Base-by-base conservation (phyloP, 805 yeast genomes). In the Deakozyma indianensis region DNA sequence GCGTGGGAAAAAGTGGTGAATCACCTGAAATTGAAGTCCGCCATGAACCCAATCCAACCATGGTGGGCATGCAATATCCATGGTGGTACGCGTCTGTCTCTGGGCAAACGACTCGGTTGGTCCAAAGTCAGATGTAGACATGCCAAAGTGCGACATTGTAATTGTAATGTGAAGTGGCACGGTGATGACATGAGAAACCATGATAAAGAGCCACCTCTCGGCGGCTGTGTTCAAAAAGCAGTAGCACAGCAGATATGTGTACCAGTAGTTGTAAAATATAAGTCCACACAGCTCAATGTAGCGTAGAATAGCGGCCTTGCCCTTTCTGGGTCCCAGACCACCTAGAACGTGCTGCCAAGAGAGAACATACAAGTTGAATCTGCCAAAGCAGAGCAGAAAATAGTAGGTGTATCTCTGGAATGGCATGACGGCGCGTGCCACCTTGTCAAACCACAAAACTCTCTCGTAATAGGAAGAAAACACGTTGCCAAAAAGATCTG, bases 91-190 rank as follows among this genome's bases (percentile, higher is more conserved):
- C 2, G 86, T 58, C 63, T 86, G 95, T 51, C 92, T 72, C 49
- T 82, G 78, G 0, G 80, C 75, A 56, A 86, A 86, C 4, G 86
- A 71, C 60, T 86, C 96, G 40, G 80, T 72, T 5, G 76, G 73
- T 1, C 95, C 95, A 16, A 86, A 65, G 56, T 86, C 94, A 3
- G 92, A 72, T 0, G 95, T 87, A 1, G 94, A 83, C 94, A 86
- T 87, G 29, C 95, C 95, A 66, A 86, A 86, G 60, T 86, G 96
- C 14, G 88, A 79, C 40, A 86, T 69, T 0, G 94, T 84, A 62
- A 86, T 86, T 60, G 87, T 95, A 25, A 86, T 95, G 61, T 86
- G 96, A n/a, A 86, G 90, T 32, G 88, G 71, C 94, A 85, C 84
- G 2, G 95, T 83, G 11, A 83, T 73, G 5, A 84, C 57, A 55